A percentile compares a stretch with the other conserved stretches of the same genome.
Conservation (phyloP, 2,329 filamentous ascomycete species). For the Penicillium hordei region DNA sequence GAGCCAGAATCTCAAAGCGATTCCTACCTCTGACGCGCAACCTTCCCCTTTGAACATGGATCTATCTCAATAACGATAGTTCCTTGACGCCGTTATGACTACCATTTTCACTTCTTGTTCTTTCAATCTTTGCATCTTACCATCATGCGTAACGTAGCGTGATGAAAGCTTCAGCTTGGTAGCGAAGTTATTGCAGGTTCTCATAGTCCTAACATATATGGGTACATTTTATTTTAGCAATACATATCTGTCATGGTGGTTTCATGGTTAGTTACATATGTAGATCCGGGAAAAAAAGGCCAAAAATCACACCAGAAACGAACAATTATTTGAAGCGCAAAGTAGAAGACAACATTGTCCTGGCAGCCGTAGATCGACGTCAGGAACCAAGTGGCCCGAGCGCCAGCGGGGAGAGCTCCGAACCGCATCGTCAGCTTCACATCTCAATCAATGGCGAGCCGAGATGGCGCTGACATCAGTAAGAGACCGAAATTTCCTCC, state of each 20-base stretch:
- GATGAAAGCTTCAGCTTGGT: not conserved
- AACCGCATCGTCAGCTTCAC: slow-evolving; percentile 20
- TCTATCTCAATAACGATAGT: slow-evolving; percentile 4
- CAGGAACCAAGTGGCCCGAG: slow-evolving; percentile 18
- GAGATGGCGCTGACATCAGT: slow-evolving; percentile 49
- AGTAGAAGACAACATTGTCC: not conserved
- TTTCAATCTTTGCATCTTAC: not conserved
- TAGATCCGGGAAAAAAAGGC: not conserved
- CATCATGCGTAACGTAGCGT: not conserved
- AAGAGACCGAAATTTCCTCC: slow-evolving; percentile 1
- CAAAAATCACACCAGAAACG: not conserved
- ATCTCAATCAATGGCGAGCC: slow-evolving; percentile 33
- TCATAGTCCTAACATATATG: not conserved
- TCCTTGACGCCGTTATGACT: not conserved
- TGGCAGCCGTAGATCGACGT: slow-evolving; percentile 4
- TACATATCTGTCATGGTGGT: not conserved
- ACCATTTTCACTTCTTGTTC: not conserved
- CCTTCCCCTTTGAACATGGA: slow-evolving; percentile 19
- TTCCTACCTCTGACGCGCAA: slow-evolving; percentile 4
- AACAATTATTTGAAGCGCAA: not conserved
- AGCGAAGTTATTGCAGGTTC: not conserved
- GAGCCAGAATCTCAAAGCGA: slow-evolving; percentile 7
- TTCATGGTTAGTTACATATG: not conserved
- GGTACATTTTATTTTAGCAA: not conserved
- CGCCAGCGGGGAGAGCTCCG: slow-evolving; percentile 25